These are phyloP conservation scores for Epithele typhae DNA, from an alignment of 768 basidiomycete species.

Conservation along the genomic window DNA sequence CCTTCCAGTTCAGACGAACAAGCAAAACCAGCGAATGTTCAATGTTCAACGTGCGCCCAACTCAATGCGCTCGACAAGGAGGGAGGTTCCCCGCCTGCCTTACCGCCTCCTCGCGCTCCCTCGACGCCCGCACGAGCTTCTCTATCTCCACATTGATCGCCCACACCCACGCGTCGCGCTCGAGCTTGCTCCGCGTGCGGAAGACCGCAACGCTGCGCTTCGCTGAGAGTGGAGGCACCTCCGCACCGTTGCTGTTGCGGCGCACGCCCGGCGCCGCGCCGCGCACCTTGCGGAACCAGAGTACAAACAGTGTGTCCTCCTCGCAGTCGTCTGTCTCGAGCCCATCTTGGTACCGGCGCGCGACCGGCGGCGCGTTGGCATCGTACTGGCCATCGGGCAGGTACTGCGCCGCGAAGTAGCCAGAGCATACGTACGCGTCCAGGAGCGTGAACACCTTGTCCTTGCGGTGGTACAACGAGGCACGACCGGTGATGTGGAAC, in stretches of 20 bases:
- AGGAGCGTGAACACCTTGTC: constrained; percentile 55
- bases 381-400: constrained; percentile 62
- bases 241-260: constrained; percentile 11
- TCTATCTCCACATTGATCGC: constrained; percentile 90
- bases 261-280: constrained; percentile 4
- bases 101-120: constrained; percentile 59
- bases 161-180: constrained; percentile 95
- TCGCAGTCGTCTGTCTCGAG: constrained; percentile 83
- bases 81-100: constrained; percentile 61
- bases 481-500: constrained; percentile 60
- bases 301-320: constrained; percentile 83
- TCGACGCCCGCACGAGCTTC: constrained; percentile 58
- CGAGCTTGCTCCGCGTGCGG: constrained; percentile 75
- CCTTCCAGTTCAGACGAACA: no score
- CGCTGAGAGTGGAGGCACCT: constrained; percentile 48
- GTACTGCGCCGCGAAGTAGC: constrained; percentile 68
- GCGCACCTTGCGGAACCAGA: constrained; percentile 51
- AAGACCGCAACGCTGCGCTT: constrained; percentile 63
- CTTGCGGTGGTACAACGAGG: constrained; percentile 52
- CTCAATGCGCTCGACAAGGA: constrained; percentile 20
- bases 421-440: constrained; percentile 84
- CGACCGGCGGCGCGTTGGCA: constrained; percentile 44
- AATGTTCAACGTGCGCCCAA: no score
- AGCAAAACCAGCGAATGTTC: no score
- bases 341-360: constrained; percentile 86